A percentile compares a stretch with the other conserved stretches of the same genome.
Conservation (phyloP, 164 flowering plant species). For the Berberis thunbergii region DNA sequence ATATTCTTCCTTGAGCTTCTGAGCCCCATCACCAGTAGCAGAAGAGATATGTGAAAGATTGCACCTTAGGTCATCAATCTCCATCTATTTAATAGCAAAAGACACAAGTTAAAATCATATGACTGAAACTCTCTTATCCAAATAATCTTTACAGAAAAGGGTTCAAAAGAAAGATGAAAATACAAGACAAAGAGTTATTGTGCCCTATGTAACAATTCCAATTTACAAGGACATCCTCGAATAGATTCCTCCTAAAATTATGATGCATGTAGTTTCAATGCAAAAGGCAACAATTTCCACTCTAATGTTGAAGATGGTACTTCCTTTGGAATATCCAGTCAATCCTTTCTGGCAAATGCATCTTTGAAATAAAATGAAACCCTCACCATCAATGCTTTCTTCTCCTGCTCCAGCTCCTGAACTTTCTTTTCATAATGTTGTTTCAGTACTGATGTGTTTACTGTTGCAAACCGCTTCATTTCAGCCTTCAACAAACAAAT, state of each 20-base stretch:
- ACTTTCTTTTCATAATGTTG: conserved; percentile 97
- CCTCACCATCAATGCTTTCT: conserved; percentile 1
- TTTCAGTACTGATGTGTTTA: conserved; percentile 69
- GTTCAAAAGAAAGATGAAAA: no score
- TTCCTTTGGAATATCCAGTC: no score
- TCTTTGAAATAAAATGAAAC: background rate
- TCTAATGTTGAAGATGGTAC: no score
- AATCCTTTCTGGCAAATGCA: no score
- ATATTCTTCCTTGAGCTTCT: conserved; percentile 79
- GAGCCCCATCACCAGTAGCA: conserved; percentile 73
- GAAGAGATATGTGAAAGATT: conserved; percentile 1
- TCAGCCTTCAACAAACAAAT: conserved; percentile 10
- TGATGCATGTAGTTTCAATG: no score
- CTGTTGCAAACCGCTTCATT: conserved; percentile 2
- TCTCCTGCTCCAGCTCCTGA: conserved; percentile 33
- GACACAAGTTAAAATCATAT: background rate
- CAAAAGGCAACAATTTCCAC: no score
- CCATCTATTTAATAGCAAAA: conserved; percentile 36
- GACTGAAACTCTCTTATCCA: background rate
- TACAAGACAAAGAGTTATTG: background rate
- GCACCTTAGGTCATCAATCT: background rate
- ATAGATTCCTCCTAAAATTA: no score
- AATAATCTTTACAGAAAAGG: background rate
- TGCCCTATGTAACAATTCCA: no score
- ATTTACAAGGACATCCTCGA: no score